Conservation (phyloP, 169 alveolate genomes). For the Plasmodium vinckei region DNA sequence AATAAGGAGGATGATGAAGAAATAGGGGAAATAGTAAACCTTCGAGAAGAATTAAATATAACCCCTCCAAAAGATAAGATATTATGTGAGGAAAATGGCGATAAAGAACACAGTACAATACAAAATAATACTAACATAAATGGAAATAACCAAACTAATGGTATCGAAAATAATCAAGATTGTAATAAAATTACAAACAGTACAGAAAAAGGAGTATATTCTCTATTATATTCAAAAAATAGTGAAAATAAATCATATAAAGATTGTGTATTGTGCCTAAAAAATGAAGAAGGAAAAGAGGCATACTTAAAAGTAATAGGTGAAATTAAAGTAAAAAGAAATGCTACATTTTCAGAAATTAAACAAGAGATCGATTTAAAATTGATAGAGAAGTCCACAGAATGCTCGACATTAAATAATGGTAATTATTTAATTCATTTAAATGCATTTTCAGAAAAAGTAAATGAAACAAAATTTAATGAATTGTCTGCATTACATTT, state of each 20-base stretch:
- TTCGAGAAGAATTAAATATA: constrained; percentile 14
- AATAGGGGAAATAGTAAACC: background rate
- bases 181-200: constrained; percentile 22
- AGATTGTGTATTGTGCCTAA: constrained; percentile 43
- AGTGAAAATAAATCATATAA: constrained; percentile 23
- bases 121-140: background rate
- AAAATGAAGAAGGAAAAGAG: constrained; percentile 62
- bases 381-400: constrained; percentile 44
- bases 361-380: constrained; percentile 63
- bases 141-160: background rate
- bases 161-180: constrained; percentile 7
- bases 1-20: background rate
- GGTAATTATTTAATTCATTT: constrained; percentile 52
- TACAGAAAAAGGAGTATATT: constrained; percentile 37
- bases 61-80: constrained; percentile 25
- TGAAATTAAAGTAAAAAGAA: constrained; percentile 58
- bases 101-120: constrained; percentile 24
- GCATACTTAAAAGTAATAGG: constrained; percentile 66
- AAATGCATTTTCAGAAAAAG: constrained; percentile 69
- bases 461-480: constrained; percentile 57
- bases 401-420: constrained; percentile 31
- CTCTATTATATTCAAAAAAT: constrained; percentile 71
- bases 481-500: constrained; percentile 68
- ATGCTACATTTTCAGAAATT: constrained; percentile 35
- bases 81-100: background rate